A percentile compares a stretch with the other conserved stretches of the same genome.
These are phyloP conservation scores for Leucosporidium scottii DNA, from an alignment of 768 basidiomycete species.

Conservation along the genomic window DNA sequence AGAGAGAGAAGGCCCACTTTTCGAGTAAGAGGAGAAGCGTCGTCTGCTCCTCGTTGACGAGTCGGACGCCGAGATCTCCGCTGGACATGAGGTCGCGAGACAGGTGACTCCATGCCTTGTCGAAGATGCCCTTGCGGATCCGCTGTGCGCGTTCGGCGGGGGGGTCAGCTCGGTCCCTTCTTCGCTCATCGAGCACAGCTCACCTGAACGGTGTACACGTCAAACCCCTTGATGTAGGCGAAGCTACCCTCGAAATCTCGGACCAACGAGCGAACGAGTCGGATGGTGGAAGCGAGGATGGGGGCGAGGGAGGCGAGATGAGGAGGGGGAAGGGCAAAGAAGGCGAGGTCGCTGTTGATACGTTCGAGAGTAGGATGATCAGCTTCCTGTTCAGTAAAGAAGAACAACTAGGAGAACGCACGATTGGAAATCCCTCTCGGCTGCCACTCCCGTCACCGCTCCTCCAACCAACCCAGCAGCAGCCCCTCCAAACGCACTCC, in stretches of 20 bases:
- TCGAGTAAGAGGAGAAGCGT: constrained; percentile 19
- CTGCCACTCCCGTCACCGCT: neutral
- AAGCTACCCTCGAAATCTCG: constrained; percentile 6
- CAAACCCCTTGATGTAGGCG: constrained; percentile 18
- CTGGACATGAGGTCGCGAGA: no score
- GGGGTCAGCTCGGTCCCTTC: neutral
- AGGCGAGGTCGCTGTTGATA: constrained; percentile 3
- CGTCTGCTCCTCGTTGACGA: constrained; percentile 1
- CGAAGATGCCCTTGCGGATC: constrained; percentile 14
- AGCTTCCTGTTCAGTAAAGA: neutral
- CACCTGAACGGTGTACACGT: constrained; percentile 13
- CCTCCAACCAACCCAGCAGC: neutral
- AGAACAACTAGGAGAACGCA: neutral
- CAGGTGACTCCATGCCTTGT: constrained; percentile 8
- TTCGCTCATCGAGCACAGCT: neutral
- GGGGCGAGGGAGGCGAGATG: neutral
- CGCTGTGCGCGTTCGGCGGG: constrained; percentile 2
- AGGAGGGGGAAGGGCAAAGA: neutral
- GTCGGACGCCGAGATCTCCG: neutral
- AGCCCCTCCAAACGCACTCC: neutral
- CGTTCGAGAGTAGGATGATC: neutral
- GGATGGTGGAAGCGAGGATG: neutral
- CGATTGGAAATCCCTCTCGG: neutral
- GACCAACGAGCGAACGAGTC: neutral
- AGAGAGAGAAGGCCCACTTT: constrained; percentile 15